These are phyloP conservation scores for Leccinum subtestaceum DNA, from an alignment of 768 basidiomycete species.

Conservation along the genomic window DNA sequence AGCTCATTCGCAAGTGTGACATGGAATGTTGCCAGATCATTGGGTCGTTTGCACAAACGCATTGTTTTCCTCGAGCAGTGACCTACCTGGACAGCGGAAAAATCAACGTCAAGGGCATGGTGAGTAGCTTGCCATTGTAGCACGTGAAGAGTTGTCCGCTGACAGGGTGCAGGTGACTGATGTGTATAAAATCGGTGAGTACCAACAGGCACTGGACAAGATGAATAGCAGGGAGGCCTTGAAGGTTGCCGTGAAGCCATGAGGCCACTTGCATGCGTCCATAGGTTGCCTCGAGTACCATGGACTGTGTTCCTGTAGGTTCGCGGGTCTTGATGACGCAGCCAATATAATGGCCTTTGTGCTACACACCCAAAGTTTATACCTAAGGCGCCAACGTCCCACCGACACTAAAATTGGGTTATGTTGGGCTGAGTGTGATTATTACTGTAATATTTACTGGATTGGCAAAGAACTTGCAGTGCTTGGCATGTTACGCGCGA, in stretches of 20 bases:
- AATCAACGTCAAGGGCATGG: constrained; percentile 74
- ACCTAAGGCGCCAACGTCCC: no score
- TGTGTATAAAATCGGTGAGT: constrained; percentile 61
- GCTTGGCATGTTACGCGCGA: no score
- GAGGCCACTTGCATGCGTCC: constrained; percentile 3
- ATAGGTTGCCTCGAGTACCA: background rate
- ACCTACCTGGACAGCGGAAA: constrained; percentile 82
- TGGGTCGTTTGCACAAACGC: constrained; percentile 81
- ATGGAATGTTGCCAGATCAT: constrained; percentile 53
- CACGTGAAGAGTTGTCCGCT: background rate
- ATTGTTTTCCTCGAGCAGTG: constrained; percentile 85
- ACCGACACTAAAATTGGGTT: no score
- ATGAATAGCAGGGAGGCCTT: constrained; percentile 58
- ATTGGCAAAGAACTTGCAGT: no score
- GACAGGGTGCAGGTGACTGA: constrained; percentile 37
- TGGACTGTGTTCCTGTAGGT: background rate
- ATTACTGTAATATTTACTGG: no score
- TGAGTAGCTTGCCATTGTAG: constrained; percentile 20
- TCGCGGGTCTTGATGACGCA: background rate
- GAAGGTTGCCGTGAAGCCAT: constrained; percentile 57
- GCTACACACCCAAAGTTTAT: no score
- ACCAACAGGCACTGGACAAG: constrained; percentile 65
- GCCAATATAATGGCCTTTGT: background rate
- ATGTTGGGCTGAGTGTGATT: no score
- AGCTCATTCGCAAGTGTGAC: background rate